Evolutionary conservation across 140 eudicot species (phyloP), one percentile per base, ranked within the genome.

Genomic region (Flaveria floridana): DNA sequence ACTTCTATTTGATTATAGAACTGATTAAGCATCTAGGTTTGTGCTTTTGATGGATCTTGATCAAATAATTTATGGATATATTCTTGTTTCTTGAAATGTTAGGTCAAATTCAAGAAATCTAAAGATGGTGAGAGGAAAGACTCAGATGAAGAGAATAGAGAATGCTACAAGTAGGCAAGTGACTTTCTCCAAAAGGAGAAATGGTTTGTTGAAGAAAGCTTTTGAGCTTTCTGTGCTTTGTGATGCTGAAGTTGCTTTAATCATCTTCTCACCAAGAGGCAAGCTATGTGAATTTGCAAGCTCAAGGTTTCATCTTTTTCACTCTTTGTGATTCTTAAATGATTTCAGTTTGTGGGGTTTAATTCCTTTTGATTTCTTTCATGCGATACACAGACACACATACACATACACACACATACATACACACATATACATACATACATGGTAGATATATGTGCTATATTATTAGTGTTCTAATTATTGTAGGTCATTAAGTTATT

Each of bases 221-320:
- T 86, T 83, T 81, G 91, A 86, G 84, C 91, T 86, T 64, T 86
- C 91, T 68, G 86, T 86, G 69, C 88, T 86, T 56, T 86, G 91
- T 81, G 91, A 86, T 84, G 88, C 91, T 51, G 79, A 86, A 75
- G 85, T 86, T 53, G 88, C 83, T 64, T 71, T 86, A 64, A 82
- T 84, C 34, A 76, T 86, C 81, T 86, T 86, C 70, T 86, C 90
- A 34, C 87, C 86, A 34, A 80, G 84, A 75, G 87, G 87, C 73
- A 83, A 81, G 57, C 90, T 86, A 8, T 84, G 82, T 81, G 90
- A 86, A 86, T 86, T 86, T 71, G 82, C 90, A 62, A 86, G 90
- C 73, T 78, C 87, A 20, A 86, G 90, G 90, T 86, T 80, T 63
- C 41, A 73, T 48, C 68, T 68, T 76, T 47, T 65, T 67, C 57